Evolutionary conservation across 208 protist species (phyloP), one percentile per base, ranked within the genome.

Genomic region (Crithidia sp.): DNA sequence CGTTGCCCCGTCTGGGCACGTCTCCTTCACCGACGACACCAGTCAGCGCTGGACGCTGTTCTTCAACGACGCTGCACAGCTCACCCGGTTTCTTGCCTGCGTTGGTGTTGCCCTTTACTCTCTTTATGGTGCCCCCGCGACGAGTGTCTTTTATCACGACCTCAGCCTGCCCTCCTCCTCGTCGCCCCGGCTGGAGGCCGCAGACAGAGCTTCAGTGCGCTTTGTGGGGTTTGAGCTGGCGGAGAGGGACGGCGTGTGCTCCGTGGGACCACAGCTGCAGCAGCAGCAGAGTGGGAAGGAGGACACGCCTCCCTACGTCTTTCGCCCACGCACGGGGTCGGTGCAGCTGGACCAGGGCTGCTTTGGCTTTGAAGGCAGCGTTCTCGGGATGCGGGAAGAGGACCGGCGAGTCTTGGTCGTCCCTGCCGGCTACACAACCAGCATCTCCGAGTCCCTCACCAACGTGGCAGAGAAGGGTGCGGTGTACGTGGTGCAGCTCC

Each of bases 71-170:
- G 71, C 47, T 7, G 78, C 60, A 17, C 77, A 87, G 45, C 59
- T 79, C n/a, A 67, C 77, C 0, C 67, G 79, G 36, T 87, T 94
- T 67, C 44, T 91, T 14, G 89, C 89, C 0, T 79, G 84, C 40
- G 61, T 93, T 19, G 87, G 80, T 2, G 80, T 87, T n/a, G 83
- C 91, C 7, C 76, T 90, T 60, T 96, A 92, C 62, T 69, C 78
- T 16, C 59, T 91, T 4, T 73, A 77, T 28, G 91, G 91, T 5
- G 75, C 81, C 3, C 89, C 85, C 3, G 43, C 28, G 14, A 73
- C 82, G 40, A 77, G 52, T 9, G 79, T 84, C 14, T 81, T 86
- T 44, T 61, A 65, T 37, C 76, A 76, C 41, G 86, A 95, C 57
- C 72, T 95, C 45, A 80, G 79, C n/a, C 77, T 79, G 41, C 59